Percentiles rank a stretch among this genome's conserved stretches.
Evolutionary conservation across 805 yeast species (phyloP).

Genomic region (Pichia rugopelliculosa): DNA sequence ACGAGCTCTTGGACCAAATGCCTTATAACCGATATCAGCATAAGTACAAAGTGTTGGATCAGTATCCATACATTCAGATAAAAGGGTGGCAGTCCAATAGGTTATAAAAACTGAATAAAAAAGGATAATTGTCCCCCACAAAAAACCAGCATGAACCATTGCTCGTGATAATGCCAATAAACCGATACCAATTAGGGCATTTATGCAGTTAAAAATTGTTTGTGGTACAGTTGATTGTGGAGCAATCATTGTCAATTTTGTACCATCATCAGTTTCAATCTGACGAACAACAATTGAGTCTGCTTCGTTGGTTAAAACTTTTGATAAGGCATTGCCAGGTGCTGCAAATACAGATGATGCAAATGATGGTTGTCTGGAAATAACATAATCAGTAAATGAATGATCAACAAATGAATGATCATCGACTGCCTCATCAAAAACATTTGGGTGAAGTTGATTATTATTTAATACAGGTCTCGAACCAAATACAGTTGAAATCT

Average conservation of each 20-base stretch:
- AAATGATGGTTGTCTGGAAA: constrained; percentile 16
- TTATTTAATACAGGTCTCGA: constrained; percentile 9
- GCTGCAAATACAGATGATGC: constrained; percentile 9
- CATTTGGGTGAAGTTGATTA: constrained; percentile 1
- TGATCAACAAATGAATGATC: constrained; percentile 37
- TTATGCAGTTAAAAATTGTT: constrained; percentile 59
- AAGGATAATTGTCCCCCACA: constrained; percentile 55
- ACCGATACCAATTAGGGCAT: constrained; percentile 63
- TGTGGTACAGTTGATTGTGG: constrained; percentile 79
- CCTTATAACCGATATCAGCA: constrained; percentile 84
- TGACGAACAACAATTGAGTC: constrained; percentile 32
- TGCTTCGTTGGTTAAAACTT: constrained; percentile 19
- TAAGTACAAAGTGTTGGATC: constrained; percentile 78
- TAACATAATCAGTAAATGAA: constrained; percentile 23
- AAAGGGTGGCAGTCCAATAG: constrained; percentile 65
- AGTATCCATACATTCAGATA: constrained; percentile 71
- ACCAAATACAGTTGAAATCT: constrained; percentile 47
- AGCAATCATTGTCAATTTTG: constrained; percentile 59
- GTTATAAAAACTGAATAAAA: constrained; percentile 58
- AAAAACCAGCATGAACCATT: constrained; percentile 56
- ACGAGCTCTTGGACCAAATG: constrained; percentile 73
- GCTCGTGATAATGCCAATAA: constrained; percentile 62
- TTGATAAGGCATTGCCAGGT: constrained; percentile 13
- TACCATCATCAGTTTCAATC: constrained; percentile 66
- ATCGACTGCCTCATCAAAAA: constrained; percentile 29